These are phyloP conservation scores for Suillus alpinus DNA, from an alignment of 768 basidiomycete species.

Conservation along the genomic window DNA sequence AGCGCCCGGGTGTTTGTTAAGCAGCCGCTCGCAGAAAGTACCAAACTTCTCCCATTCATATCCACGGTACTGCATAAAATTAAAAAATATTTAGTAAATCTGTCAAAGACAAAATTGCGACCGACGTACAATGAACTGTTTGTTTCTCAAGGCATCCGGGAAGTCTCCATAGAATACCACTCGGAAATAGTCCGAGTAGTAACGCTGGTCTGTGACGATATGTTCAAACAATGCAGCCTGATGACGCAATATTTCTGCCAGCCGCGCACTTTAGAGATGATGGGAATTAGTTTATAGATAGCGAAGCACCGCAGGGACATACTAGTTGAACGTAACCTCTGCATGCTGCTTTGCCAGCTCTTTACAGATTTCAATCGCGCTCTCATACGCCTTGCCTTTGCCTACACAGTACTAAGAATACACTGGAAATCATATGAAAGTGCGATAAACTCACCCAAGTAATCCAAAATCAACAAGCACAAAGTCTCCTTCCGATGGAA, in stretches of 20 bases:
- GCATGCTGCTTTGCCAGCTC: conserved; percentile 88
- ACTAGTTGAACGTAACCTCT: conserved; percentile 91
- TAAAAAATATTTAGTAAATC: not conserved
- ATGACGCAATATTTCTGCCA: conserved; percentile 83
- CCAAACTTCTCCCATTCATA: conserved; percentile 94
- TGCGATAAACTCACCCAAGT: conserved; percentile 58
- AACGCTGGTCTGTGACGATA: conserved; percentile 78
- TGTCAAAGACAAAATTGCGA: not conserved
- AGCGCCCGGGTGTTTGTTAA: conserved; percentile 85
- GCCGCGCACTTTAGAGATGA: conserved; percentile 52
- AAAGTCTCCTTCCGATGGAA: conserved; percentile 94
- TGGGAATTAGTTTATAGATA: conserved; percentile 9
- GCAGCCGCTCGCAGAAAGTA: conserved; percentile 86
- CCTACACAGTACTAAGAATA: conserved; percentile 42
- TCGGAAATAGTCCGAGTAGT: conserved; percentile 90
- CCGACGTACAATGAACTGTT: conserved; percentile 81
- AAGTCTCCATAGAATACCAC: conserved; percentile 94
- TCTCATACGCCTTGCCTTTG: conserved; percentile 97
- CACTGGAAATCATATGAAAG: conserved; percentile 1
- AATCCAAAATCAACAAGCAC: conserved; percentile 89
- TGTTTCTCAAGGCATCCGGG: conserved; percentile 78
- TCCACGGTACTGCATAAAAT: conserved; percentile 71
- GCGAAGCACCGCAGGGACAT: conserved; percentile 24
- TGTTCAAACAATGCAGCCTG: conserved; percentile 86
- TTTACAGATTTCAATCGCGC: conserved; percentile 88